These are phyloP conservation scores for Hemileccinum rubropunctum DNA, from an alignment of 768 basidiomycete species.

Conservation along the genomic window DNA sequence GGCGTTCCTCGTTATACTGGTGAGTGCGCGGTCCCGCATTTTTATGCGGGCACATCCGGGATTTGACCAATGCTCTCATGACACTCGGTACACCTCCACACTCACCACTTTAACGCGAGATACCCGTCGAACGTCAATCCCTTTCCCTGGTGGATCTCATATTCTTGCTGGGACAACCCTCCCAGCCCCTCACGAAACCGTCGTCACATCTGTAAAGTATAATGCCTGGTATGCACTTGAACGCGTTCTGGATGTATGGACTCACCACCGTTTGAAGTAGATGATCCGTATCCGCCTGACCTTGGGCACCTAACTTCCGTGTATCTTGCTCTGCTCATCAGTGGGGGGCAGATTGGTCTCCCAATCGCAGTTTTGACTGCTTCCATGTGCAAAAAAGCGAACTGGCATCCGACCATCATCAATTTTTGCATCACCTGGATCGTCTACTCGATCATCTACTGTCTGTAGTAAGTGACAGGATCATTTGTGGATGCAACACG, in stretches of 20 bases:
- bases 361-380: constrained; percentile 48
- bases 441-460: constrained; percentile 51
- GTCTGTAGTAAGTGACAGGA: constrained; percentile 43
- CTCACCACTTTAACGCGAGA: constrained; percentile 6
- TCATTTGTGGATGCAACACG: neutral
- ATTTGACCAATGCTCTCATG: constrained; percentile 10
- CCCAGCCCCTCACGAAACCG: constrained; percentile 1
- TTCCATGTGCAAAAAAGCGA: constrained; percentile 39
- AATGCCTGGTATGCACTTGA: constrained; percentile 17
- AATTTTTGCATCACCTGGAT: constrained; percentile 60
- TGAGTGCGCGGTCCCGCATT: constrained; percentile 4
- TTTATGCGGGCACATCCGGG: constrained; percentile 4
- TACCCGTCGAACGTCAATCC: neutral
- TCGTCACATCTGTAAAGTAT: neutral
- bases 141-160: neutral
- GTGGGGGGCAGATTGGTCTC: constrained; percentile 52
- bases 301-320: constrained; percentile 33
- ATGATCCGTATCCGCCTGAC: constrained; percentile 13
- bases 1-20: constrained; percentile 10
- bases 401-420: constrained; percentile 50
- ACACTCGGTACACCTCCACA: neutral
- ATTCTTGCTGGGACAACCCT: neutral
- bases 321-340: constrained; percentile 47
- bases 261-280: constrained; percentile 6
- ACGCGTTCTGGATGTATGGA: neutral